Base-by-base conservation (phyloP, 768 basidiomycete species). In the Chlorophyllum brunneum region DNA sequence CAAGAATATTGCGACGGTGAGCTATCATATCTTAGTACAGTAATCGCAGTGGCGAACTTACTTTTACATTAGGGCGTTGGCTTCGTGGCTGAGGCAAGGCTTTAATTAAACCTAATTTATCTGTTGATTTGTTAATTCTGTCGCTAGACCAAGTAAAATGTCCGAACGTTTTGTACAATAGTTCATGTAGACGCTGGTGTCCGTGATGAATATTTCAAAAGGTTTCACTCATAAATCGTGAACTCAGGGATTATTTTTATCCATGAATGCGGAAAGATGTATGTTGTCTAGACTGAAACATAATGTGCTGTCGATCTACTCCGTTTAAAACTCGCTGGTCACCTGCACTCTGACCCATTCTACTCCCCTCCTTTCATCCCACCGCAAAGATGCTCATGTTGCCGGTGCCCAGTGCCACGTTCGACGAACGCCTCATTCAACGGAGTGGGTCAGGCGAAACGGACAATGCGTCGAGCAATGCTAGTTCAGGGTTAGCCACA, bases 1-100 rank as follows among this genome's bases (percentile, higher is more conserved):
- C 44, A 74, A 63, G 48, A 93, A 84, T 72, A 93, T 95, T 61
- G 69, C 79, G 45, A 88, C 80, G 59, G 87, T 85, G 54, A 38
- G 76, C 70, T 40, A 27, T 18, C 22, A 10, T 39, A 29, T 23
- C 20, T 41, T 22, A 16, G 6, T 48, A 15, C 8, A 27, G 23
- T 26, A 26, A 20, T 30, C 6, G 24, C 26, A 39, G 5, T 54
- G 30, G 15, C 18, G 18, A 51, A 16, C 18, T 37, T 33, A 45
- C 26, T 23, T 20, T 29, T 20, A 15, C 22, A 36, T 16, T 45
- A 73, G 74, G 74, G 72, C 55, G 64, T 63, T 37, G 66, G 59
- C 43, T 73, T 70, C 34, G 65, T 72, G 40, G 58, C 62, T 22
- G 72, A 69, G n/a, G 64, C 67, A 39, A 52, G 43, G 34, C 51